phyloP scores from a whole-genome alignment of 2,329 filamentous ascomycete genomes.

The Botrytis elliptica region DNA sequence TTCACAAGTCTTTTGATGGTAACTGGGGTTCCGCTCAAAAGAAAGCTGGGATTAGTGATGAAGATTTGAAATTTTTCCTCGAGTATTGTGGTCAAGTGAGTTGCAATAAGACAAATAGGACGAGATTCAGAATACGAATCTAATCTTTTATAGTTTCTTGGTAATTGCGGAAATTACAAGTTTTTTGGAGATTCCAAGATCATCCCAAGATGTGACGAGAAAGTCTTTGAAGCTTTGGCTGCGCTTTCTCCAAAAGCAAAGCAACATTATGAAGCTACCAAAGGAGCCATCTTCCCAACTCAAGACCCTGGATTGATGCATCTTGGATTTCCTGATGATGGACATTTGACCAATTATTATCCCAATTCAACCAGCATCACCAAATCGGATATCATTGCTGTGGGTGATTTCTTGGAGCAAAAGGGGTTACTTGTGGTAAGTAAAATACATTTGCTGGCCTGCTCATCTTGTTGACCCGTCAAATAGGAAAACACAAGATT shows the following conservation, averaged over 20 bases:
- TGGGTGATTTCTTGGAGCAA: conserved; percentile 71
- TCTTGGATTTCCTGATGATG: conserved; percentile 70
- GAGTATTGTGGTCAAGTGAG: conserved; percentile 62
- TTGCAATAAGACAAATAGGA: background rate
- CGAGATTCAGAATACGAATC: background rate
- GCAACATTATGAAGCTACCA: conserved; percentile 64
- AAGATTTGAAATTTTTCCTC: conserved; percentile 66
- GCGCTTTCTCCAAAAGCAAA: conserved; percentile 58
- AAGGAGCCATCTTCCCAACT: conserved; percentile 70
- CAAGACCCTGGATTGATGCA: conserved; percentile 66
- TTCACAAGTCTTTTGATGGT: conserved; percentile 65
- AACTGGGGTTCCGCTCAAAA: conserved; percentile 68
- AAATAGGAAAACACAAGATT: conserved; percentile 70
- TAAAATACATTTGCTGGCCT: background rate
- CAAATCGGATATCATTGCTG: conserved; percentile 68
- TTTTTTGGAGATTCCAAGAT: conserved; percentile 85
- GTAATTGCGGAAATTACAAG: conserved; percentile 80
- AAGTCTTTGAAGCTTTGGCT: conserved; percentile 64
- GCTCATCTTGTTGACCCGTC: background rate
- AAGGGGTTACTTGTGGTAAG: conserved; percentile 61
- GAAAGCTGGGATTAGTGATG: conserved; percentile 62
- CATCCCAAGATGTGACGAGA: conserved; percentile 66
- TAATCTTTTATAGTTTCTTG: conserved; percentile 58
- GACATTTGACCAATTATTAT: conserved; percentile 81
- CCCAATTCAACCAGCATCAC: conserved; percentile 73